phyloP scores from a whole-genome alignment of 2,329 filamentous ascomycete genomes.

The Thielaviopsis populi region DNA sequence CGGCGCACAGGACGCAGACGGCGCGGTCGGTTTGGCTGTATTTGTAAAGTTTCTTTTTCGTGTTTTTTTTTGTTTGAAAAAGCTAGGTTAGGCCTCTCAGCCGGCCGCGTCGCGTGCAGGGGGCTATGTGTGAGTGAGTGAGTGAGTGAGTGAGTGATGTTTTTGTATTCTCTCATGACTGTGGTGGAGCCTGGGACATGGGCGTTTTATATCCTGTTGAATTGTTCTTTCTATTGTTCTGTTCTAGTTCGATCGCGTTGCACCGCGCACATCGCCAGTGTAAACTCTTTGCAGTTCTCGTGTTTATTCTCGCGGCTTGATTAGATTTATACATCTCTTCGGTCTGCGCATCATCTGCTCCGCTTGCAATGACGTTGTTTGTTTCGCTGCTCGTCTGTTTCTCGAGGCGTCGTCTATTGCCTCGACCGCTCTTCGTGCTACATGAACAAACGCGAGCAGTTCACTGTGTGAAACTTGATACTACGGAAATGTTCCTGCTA shows the following conservation, averaged over 20 bases:
- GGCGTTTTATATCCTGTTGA: neutral
- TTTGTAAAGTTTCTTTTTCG: neutral
- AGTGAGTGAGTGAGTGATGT: neutral
- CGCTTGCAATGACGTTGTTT: no score
- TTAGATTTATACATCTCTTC: no score
- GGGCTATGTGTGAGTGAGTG: neutral
- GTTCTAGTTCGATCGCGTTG: neutral
- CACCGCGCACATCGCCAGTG: neutral
- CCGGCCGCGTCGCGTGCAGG: neutral
- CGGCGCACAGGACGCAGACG: constrained; percentile 2
- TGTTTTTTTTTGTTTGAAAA: neutral
- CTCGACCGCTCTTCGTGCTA: no score
- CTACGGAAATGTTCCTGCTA: no score
- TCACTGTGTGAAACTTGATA: neutral
- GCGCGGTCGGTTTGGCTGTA: neutral
- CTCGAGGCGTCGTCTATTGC: no score
- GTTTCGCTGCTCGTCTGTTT: no score
- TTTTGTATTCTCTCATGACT: neutral
- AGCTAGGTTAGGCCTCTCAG: neutral
- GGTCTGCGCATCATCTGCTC: no score
- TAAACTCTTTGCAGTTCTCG: neutral
- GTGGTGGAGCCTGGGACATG: neutral
- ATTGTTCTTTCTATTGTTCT: neutral
- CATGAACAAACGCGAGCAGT: neutral
- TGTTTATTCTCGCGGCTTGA: neutral